These are phyloP conservation scores for Phanerochaete sordida DNA, from an alignment of 768 basidiomycete genomes.

Conservation along the genomic window DNA sequence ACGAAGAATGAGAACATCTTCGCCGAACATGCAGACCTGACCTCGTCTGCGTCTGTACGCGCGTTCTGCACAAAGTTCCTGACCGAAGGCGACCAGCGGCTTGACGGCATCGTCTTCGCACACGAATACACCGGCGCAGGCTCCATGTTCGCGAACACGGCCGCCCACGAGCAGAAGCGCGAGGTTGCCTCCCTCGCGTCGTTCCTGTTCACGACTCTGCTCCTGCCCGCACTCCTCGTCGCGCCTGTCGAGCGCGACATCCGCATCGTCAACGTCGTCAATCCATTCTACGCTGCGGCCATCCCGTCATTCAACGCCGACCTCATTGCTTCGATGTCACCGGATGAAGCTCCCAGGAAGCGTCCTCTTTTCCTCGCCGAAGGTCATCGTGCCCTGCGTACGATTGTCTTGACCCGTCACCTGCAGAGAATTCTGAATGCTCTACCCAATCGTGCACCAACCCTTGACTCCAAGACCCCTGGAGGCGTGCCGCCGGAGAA, in stretches of 20 bases:
- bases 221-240: slow-evolving; percentile 76
- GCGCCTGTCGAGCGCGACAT: slow-evolving; percentile 88
- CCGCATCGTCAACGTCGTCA: slow-evolving; percentile 82
- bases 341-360: slow-evolving; percentile 5
- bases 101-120: slow-evolving; percentile 78
- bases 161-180: slow-evolving; percentile 32
- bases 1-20: slow-evolving; percentile 75
- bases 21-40: slow-evolving; percentile 74
- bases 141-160: slow-evolving; percentile 30
- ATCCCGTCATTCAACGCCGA: slow-evolving; percentile 37
- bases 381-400: slow-evolving; percentile 62
- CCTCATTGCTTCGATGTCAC: slow-evolving; percentile 22
- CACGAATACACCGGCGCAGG: slow-evolving; percentile 76
- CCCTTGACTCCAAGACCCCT: not conserved
- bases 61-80: slow-evolving; percentile 68
- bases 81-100: slow-evolving; percentile 56
- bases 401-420: slow-evolving; percentile 65
- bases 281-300: slow-evolving; percentile 88
- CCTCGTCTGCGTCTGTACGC: slow-evolving; percentile 62
- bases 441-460: slow-evolving; percentile 57
- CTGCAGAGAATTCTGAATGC: slow-evolving; percentile 84
- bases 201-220: slow-evolving; percentile 74
- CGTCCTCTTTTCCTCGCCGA: slow-evolving; percentile 46
- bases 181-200: slow-evolving; percentile 58
- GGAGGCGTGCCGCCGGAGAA: not conserved